These are phyloP conservation scores for Rhizopogon roseolus DNA, from an alignment of 768 basidiomycete species.

Conservation along the genomic window DNA sequence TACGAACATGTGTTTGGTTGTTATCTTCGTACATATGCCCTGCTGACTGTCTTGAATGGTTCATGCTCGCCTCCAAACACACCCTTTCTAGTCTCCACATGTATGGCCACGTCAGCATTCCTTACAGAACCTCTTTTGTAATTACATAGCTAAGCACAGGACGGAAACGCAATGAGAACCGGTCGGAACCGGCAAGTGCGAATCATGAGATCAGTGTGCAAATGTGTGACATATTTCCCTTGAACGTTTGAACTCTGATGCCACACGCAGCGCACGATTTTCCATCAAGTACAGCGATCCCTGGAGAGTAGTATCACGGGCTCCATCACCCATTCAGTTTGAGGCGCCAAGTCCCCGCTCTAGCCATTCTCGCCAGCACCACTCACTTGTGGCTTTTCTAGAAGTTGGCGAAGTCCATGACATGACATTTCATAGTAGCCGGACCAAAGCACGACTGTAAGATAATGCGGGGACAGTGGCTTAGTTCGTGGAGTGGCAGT, in stretches of 20 bases:
- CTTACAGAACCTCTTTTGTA: neutral
- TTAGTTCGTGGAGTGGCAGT: conserved; percentile 16
- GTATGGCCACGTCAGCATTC: neutral
- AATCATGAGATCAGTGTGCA: neutral
- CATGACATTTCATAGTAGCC: neutral
- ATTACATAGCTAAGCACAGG: neutral
- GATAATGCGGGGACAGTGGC: conserved; percentile 18
- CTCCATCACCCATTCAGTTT: neutral
- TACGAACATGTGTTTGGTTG: conserved; percentile 22
- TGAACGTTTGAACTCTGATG: neutral
- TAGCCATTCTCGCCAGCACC: neutral
- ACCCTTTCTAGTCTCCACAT: neutral
- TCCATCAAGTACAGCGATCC: neutral
- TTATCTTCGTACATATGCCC: conserved; percentile 5
- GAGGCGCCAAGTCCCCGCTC: neutral
- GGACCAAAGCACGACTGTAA: neutral
- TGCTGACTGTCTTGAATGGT: neutral
- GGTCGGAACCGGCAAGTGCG: neutral
- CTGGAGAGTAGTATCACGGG: neutral
- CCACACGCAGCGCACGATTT: neutral
- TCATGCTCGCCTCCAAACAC: neutral
- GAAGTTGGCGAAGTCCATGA: neutral
- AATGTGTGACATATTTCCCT: neutral
- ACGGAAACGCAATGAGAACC: neutral
- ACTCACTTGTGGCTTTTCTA: neutral